These are phyloP conservation scores for Podospora fimiseda DNA, from an alignment of 495 filamentous ascomycete genomes.

Conservation along the genomic window DNA sequence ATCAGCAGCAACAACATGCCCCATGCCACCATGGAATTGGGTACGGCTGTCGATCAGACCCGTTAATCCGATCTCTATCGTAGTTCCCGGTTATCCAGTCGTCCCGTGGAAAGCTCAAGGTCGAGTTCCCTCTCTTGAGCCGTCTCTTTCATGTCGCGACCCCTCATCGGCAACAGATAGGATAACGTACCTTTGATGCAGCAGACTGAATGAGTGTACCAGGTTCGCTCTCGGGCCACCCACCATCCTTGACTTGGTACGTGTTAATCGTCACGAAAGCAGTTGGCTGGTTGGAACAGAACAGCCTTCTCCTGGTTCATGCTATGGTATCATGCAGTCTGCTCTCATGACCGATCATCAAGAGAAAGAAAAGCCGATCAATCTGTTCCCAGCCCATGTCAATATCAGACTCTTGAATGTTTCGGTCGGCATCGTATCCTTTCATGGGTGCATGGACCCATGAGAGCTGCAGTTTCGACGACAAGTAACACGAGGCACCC, in stretches of 20 bases:
- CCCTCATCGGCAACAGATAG: not conserved
- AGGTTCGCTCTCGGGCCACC: too few species aligned
- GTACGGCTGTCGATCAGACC: constrained; percentile 1
- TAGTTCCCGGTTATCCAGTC: constrained; percentile 1
- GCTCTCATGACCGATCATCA: not conserved
- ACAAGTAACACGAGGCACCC: constrained; percentile 5
- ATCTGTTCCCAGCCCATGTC: too few species aligned
- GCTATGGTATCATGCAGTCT: too few species aligned
- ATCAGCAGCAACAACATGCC: not conserved
- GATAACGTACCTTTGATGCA: too few species aligned
- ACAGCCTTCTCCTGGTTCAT: too few species aligned
- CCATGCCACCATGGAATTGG: not conserved
- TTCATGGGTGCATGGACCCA: constrained; percentile 15
- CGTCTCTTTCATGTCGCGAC: not conserved
- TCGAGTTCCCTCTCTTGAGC: not conserved
- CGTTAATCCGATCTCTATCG: constrained; percentile 1
- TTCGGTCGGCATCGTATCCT: not conserved
- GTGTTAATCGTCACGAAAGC: too few species aligned
- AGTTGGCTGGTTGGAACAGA: too few species aligned
- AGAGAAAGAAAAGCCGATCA: not conserved
- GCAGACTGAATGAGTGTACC: too few species aligned
- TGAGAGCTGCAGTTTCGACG: constrained; percentile 12
- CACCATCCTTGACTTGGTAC: too few species aligned
- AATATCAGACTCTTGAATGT: not conserved
- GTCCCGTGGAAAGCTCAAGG: not conserved